Evolutionary conservation across 495 filamentous ascomycete species (phyloP), one percentile per base, ranked within the genome.

Genomic region (Thozetella sp.): DNA sequence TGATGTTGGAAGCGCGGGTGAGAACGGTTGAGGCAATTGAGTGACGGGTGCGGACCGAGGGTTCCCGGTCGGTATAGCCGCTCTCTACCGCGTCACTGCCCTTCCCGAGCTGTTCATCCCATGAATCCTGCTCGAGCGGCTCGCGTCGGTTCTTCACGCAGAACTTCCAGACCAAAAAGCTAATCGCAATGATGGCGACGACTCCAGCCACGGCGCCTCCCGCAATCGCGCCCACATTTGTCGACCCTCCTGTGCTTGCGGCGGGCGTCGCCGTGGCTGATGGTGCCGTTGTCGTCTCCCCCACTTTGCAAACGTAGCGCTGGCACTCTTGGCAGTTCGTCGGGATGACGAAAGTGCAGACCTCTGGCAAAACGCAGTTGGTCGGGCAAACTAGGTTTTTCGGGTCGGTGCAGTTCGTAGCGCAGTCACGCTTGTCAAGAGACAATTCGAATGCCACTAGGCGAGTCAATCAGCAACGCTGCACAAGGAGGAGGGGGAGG

Each of bases 1-100:
- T 99, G 70, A 99, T 92, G 76, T 99, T 98, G 59, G 94, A 97
- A 48, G 95, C 95, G 51, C 95, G 89, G 4, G 95, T 98, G 56
- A 97, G 86, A 55, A 97, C 92, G 53, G 94, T 97, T 11, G 93
- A 97, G 17, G 96, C 95, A 67, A 98, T 92, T 37, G 93, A 97
- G 61, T 87, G 84, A 55, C 92, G 89, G 3, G 94, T 97, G 65
- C 96, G 92, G 34, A 93, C 92, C 24, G 92, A 92, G 24, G 88
- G 84, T 59, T 90, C 78, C 57, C 80, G 80, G 62, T 83, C 80
- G 30, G 82, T 77, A 63, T 87, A 86, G 57, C 88, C 76, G 67
- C 83, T 83, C 37, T 85, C 84, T 26, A 86, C 83, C 53, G 80
- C 78, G 20, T 77, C 70, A 4, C 11, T 4, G 9, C 81, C 77